A percentile compares a stretch with the other conserved stretches of the same genome.
These are phyloP conservation scores for Apiospora rasikravindrae DNA, from an alignment of 2,329 filamentous ascomycete genomes.

Conservation along the genomic window DNA sequence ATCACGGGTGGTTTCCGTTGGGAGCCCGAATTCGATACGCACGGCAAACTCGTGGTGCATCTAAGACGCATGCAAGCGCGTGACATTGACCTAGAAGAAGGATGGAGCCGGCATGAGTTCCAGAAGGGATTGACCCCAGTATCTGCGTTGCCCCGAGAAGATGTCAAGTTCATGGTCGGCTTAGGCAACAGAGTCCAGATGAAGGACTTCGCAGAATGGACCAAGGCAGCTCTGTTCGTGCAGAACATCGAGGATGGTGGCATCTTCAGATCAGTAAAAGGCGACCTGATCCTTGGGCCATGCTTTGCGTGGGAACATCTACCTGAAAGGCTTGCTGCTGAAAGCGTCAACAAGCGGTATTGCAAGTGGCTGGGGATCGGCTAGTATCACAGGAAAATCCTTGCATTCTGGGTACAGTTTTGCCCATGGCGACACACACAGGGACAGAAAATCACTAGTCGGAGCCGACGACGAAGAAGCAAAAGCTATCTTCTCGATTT, in stretches of 20 bases:
- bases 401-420: background rate
- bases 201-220: constrained; percentile 30
- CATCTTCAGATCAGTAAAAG: constrained; percentile 22
- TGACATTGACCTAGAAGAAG: background rate
- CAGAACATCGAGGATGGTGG: constrained; percentile 17
- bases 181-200: constrained; percentile 18
- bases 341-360: constrained; percentile 19
- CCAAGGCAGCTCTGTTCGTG: constrained; percentile 30
- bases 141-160: constrained; percentile 16
- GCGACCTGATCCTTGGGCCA: constrained; percentile 30
- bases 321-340: constrained; percentile 33
- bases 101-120: background rate
- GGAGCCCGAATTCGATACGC: background rate
- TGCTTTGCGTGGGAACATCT: constrained; percentile 31
- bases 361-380: constrained; percentile 18
- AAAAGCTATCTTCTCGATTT: background rate
- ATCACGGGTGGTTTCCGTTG: background rate
- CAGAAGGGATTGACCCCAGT: constrained; percentile 26
- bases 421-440: background rate
- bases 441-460: background rate
- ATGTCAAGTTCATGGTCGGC: constrained; percentile 35
- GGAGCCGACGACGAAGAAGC: background rate
- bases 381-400: constrained; percentile 25
- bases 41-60: background rate
- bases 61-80: background rate